These are phyloP conservation scores for Serpula lacrymans DNA, from an alignment of 768 basidiomycete species.

Conservation along the genomic window DNA sequence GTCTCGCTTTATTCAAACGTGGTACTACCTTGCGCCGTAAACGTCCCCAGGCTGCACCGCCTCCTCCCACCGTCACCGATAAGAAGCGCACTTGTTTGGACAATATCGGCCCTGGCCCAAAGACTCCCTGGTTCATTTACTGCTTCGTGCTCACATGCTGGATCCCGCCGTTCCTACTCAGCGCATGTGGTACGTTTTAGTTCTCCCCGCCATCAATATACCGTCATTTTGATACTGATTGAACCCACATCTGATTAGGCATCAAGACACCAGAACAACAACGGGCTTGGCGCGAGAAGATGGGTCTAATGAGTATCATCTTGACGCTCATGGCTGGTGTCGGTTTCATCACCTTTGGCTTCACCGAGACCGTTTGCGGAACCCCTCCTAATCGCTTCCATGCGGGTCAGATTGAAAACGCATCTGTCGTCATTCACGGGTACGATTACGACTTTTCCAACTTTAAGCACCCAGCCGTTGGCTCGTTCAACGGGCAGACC, in stretches of 20 bases:
- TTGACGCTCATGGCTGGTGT: conserved; percentile 84
- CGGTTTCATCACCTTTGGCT: conserved; percentile 98
- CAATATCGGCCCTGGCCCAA: conserved; percentile 80
- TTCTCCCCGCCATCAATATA: background rate
- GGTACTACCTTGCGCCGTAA: conserved; percentile 76
- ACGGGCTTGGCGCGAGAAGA: conserved; percentile 98
- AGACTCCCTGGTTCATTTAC: conserved; percentile 94
- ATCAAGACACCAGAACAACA: conserved; percentile 90
- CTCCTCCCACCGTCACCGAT: conserved; percentile 34
- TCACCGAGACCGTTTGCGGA: conserved; percentile 92
- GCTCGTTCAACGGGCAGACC: conserved; percentile 68
- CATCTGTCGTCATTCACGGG: conserved; percentile 91
- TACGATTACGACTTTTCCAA: conserved; percentile 87
- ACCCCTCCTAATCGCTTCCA: conserved; percentile 81
- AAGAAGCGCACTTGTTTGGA: conserved; percentile 54
- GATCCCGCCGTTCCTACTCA: conserved; percentile 76
- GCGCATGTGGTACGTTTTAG: conserved; percentile 65
- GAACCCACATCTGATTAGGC: conserved; percentile 42
- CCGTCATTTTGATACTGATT: conserved; percentile 4
- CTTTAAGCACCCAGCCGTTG: conserved; percentile 78
- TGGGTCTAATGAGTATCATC: conserved; percentile 85
- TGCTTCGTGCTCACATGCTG: conserved; percentile 82
- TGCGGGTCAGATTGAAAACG: conserved; percentile 69
- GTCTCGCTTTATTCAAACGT: conserved; percentile 88
- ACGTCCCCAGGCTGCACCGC: conserved; percentile 40